Base-by-base conservation (phyloP, 2,329 filamentous ascomycete species). In the Microthyrium microscopicum region DNA sequence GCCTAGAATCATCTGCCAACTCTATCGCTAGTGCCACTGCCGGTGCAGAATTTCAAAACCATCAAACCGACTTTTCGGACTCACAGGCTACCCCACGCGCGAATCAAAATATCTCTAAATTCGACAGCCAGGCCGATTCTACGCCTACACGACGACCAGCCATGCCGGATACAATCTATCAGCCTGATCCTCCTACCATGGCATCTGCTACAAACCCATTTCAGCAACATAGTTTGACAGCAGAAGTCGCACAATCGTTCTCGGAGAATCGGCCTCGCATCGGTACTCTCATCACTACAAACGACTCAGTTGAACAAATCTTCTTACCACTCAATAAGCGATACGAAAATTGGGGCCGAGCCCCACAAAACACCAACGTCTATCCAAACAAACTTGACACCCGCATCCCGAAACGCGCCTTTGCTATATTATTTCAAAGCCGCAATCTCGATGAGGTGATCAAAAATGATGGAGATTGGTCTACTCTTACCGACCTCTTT, bases 381-480 rank as follows among this genome's bases (percentile, higher is more conserved):
- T 81, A 84, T 45, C 54, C 66, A 1, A 60, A 74, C 30, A 57
- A 53, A 20, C 56, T 59, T 17, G 82, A 94, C 42, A 66, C 62
- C 2, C 75, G 74, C 12, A 71, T 95, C 22, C 82, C 85, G 1
- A 87, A 87, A 48, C 75, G 76, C 41, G 83, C 81, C 1, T 72
- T 93, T 44, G 77, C 80, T 45, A 60, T 94, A 24, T 62, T 82
- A 21, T 70, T 89, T 20, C 83, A 77, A 66, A 73, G 70, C 35
- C 66, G 73, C 1, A 70, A 69, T 8, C 75, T 76, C 37, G 76
- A 81, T 37, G 62, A 62, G 33, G 60, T 60, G 22, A 66, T 53
- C 7, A 49, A 53, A 28, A 42, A 51, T 32, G 54, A 66, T 33
- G 70, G 68, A 47, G 62, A 66, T 36, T 73, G 63, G 59, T 62